Evolutionary conservation across 768 basidiomycete genomes (phyloP), one percentile per base, ranked within the genome.

Genomic region (Leucocoprinus sp.): DNA sequence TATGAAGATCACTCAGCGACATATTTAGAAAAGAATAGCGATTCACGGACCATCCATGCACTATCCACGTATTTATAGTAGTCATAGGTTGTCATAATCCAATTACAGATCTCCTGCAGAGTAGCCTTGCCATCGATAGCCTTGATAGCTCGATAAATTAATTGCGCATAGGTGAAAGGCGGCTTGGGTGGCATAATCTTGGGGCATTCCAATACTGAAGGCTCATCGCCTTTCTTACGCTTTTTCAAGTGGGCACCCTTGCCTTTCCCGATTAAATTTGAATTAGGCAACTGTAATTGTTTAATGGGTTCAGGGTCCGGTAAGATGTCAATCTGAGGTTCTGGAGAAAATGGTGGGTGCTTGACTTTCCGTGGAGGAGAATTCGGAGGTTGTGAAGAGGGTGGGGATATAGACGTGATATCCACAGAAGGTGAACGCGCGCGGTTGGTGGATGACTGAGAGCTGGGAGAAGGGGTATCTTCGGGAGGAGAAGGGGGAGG

Each of bases 101-200:
- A 98, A 28, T 79, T 76, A 59, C 88, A 89, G 37, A 97, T 90
- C 55, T 93, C 89, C 53, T 92, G 88, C 36, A 95, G 58, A 1
- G 93, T 93, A n/a, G 84, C 84, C 64, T 90, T 87, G 24, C 85
- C 86, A 24, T 78, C 82, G 55, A 86, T 74, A 29, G 74, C 75
- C 61, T 84, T 82, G 64, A 97, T 84, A 37, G 93, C 88, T 29
- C 84, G 81, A 62, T 88, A 89, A 54, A 93, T 95, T 44, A 97
- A 75, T 50, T 90, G 86, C 6, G 92, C 87, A 65, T 95, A 93
- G 7, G 95, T 95, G 45, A 84, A 77, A 6, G 82, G 78, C 9
- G 93, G 95, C 63, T 93, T 93, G 23, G 87, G 81, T 18, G 89
- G 85, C 70, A 87, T 88, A 48, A 87, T 79, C 54, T 82, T 80